Evolutionary conservation across 345 rosid genomes (phyloP).

Genomic region (Gossypium ekmanianum): DNA sequence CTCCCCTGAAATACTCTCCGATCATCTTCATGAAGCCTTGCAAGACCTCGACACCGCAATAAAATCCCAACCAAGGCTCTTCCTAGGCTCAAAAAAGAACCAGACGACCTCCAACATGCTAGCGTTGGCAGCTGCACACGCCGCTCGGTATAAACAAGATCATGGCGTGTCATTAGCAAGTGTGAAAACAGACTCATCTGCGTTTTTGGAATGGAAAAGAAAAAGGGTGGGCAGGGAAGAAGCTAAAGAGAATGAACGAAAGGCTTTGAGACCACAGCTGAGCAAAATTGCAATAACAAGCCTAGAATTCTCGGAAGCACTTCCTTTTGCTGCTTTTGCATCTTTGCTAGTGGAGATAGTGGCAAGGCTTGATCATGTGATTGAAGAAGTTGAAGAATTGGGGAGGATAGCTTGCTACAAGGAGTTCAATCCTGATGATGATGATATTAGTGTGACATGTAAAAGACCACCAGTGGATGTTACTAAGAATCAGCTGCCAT

Average conservation of each 20-base stretch:
- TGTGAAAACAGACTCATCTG: conserved; percentile 63
- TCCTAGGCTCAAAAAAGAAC: conserved; percentile 54
- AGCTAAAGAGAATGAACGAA: conserved; percentile 38
- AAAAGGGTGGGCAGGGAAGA: conserved; percentile 27
- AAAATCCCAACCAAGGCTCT: conserved; percentile 73
- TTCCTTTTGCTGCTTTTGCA: conserved; percentile 83
- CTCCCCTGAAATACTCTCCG: conserved; percentile 74
- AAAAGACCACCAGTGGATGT: conserved; percentile 5
- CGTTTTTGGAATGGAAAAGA: conserved; percentile 54
- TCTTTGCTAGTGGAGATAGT: conserved; percentile 68
- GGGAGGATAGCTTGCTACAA: conserved; percentile 61
- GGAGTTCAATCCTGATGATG: conserved; percentile 49
- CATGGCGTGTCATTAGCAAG: conserved; percentile 39
- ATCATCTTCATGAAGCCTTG: conserved; percentile 69
- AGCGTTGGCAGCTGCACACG: conserved; percentile 48
- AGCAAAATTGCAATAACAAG: conserved; percentile 60
- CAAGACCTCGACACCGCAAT: conserved; percentile 70
- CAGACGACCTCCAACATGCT: conserved; percentile 38
- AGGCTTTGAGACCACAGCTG: conserved; percentile 57
- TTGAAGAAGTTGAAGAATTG: conserved; percentile 63
- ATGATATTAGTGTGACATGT: neutral
- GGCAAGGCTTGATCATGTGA: conserved; percentile 68
- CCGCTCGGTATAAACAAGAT: conserved; percentile 19
- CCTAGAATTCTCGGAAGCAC: conserved; percentile 73
- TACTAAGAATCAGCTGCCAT: conserved; percentile 10